phyloP scores from a whole-genome alignment of 2,329 filamentous ascomycete genomes.

The Aspergillus tanneri region DNA sequence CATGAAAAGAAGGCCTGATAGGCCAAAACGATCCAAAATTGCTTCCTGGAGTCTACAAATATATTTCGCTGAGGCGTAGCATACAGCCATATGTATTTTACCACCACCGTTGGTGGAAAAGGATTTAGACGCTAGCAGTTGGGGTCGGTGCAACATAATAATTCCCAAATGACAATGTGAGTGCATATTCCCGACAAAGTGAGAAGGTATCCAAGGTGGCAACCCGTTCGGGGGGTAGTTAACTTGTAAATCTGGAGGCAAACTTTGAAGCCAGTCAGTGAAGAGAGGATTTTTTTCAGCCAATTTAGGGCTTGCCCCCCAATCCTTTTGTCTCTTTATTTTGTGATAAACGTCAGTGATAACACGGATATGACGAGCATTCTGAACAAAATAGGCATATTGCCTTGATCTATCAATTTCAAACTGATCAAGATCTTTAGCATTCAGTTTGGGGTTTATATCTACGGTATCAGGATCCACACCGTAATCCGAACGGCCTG shows the following conservation, averaged over 20 bases:
- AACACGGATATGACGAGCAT: constrained; percentile 73
- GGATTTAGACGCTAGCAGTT: constrained; percentile 75
- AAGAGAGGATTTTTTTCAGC: constrained; percentile 76
- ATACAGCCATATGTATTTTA: constrained; percentile 85
- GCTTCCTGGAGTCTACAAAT: constrained; percentile 86
- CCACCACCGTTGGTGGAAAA: constrained; percentile 69
- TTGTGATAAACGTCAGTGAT: constrained; percentile 74
- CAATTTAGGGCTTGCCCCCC: constrained; percentile 82
- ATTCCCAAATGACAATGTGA: constrained; percentile 82
- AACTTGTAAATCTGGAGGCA: constrained; percentile 76
- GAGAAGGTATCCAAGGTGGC: constrained; percentile 78
- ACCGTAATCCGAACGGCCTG: constrained; percentile 74
- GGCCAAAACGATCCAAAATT: constrained; percentile 71
- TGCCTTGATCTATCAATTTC: constrained; percentile 80
- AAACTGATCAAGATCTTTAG: constrained; percentile 67
- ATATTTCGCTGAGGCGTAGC: constrained; percentile 78
- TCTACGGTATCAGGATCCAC: constrained; percentile 76
- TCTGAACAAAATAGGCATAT: constrained; percentile 75
- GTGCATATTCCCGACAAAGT: constrained; percentile 86
- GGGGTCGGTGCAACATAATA: constrained; percentile 84
- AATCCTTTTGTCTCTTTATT: constrained; percentile 74
- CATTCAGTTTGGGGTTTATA: constrained; percentile 63
- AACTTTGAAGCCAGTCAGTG: constrained; percentile 69
- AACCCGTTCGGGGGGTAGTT: constrained; percentile 75
- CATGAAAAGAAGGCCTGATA: constrained; percentile 85